Evolutionary conservation across 2,329 filamentous ascomycete species (phyloP).

Genomic region (Cadophora luteo-olivacea): DNA sequence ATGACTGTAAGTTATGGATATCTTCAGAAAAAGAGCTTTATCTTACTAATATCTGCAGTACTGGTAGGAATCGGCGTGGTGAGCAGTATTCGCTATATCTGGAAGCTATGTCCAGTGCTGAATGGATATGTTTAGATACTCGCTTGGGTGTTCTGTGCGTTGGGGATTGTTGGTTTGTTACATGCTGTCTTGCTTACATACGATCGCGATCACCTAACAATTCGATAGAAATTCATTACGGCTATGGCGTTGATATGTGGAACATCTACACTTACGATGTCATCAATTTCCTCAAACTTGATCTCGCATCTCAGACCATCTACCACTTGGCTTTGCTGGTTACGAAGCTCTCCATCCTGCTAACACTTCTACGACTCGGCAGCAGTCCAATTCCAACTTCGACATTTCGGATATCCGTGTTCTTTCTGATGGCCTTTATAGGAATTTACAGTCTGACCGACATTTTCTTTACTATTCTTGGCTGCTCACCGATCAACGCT

Average conservation of each 20-base stretch:
- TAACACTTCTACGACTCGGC: not conserved
- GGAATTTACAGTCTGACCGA: not conserved
- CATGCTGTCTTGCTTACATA: not conserved
- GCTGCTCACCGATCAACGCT: not conserved
- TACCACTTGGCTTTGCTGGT: not conserved
- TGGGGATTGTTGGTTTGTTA: constrained; percentile 5
- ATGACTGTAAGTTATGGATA: not conserved
- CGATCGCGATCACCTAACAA: not conserved
- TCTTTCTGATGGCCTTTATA: not conserved
- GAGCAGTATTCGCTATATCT: not conserved
- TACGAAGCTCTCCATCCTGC: not conserved
- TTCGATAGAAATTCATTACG: not conserved
- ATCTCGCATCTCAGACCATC: not conserved
- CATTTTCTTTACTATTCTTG: not conserved
- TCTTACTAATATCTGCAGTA: not conserved
- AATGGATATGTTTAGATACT: not conserved
- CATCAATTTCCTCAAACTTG: constrained; percentile 10
- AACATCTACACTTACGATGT: constrained; percentile 4
- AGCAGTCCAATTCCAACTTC: not conserved
- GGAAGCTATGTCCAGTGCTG: not conserved
- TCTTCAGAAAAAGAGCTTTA: not conserved
- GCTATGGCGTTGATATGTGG: constrained; percentile 12
- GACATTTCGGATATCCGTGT: not conserved
- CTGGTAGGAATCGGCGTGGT: not conserved
- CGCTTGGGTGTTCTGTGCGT: not conserved